Conservation (phyloP, 495 filamentous ascomycete genomes). For the Aspergillus mulundensis region DNA sequence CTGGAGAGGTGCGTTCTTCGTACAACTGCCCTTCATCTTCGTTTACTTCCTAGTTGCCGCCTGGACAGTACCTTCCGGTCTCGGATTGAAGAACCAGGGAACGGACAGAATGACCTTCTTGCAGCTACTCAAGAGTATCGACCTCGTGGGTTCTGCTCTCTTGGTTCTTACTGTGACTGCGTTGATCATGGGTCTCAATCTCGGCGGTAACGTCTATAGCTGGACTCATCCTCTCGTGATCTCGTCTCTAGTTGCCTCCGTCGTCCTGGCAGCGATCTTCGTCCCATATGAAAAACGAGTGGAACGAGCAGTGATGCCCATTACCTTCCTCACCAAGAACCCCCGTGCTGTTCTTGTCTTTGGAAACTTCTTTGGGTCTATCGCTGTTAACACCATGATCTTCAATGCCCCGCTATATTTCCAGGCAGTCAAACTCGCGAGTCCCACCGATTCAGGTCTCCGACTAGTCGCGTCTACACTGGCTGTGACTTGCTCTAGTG, state of each 20-base stretch:
- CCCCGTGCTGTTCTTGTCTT: slow-evolving; percentile 67
- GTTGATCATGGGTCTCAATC: slow-evolving; percentile 69
- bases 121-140: slow-evolving; percentile 62
- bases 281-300: slow-evolving; percentile 59
- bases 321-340: slow-evolving; percentile 53
- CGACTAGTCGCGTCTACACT: slow-evolving; percentile 60
- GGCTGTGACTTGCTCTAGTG: slow-evolving; percentile 54
- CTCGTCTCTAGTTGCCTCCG: slow-evolving; percentile 53
- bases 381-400: slow-evolving; percentile 63
- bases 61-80: slow-evolving; percentile 54
- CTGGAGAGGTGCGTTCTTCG: slow-evolving; percentile 66
- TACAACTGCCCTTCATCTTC: slow-evolving; percentile 64
- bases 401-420: slow-evolving; percentile 82
- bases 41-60: slow-evolving; percentile 54
- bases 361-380: slow-evolving; percentile 60
- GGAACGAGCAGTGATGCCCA: slow-evolving; percentile 66
- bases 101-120: slow-evolving; percentile 42
- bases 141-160: slow-evolving; percentile 61
- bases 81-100: slow-evolving; percentile 52
- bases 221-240: slow-evolving; percentile 73
- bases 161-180: slow-evolving; percentile 61
- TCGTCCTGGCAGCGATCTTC: slow-evolving; percentile 53
- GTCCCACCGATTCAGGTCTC: slow-evolving; percentile 66
- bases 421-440: slow-evolving; percentile 71
- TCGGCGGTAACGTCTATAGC: slow-evolving; percentile 71